Base-by-base conservation (phyloP, 2,329 filamentous ascomycete species). In the Tolypocladium tundrense region DNA sequence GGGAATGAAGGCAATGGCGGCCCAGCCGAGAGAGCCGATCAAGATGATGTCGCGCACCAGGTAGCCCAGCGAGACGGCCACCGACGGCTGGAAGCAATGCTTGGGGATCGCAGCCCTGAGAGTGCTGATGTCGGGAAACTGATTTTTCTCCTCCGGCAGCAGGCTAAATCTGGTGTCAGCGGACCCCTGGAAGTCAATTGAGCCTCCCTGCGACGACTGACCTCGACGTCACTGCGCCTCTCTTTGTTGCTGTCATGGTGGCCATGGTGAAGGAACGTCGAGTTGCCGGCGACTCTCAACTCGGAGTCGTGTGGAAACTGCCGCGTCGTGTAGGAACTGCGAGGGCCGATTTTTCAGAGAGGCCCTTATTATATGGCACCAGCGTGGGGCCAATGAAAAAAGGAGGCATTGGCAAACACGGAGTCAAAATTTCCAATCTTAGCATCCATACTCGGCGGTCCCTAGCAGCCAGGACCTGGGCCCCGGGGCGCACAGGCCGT, bases 91-190 rank as follows among this genome's bases (percentile, higher is more conserved):
- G 27, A 54, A 54, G 53, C 53, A 54, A 27, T 54, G 53, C 53
- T 54, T 54, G 35, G 53, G 53, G 9, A 54, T 54, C 2, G 53
- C 53, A 64, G 78, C 72, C 55, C 74, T 69, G 61, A 79, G 71
- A 53, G 75, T 75, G 66, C 77, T 75, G 64, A 79, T 77, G 63
- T 79, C 77, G 51, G 77, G 77, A 60, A 77, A 74, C 13, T 31
- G 39, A 51, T 9, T 27, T 27, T 56, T 51, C 31, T 51, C 48
- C 13, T 37, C 31, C 19, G 19, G 31, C 31, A 51, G 48, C 48
- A 13, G n/a, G 48, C 48, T 51, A 14, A n/a, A 21, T 7, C 11
- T 3, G 31, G 48, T 31, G 48, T 51, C 31, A 51, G 48, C 35
- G 31, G 35, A 13, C 9, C 31, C 19, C 33, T 21, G 24, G 19